Evolutionary conservation across 805 yeast genomes (phyloP).

Genomic region (Candida coquimbonensis): DNA sequence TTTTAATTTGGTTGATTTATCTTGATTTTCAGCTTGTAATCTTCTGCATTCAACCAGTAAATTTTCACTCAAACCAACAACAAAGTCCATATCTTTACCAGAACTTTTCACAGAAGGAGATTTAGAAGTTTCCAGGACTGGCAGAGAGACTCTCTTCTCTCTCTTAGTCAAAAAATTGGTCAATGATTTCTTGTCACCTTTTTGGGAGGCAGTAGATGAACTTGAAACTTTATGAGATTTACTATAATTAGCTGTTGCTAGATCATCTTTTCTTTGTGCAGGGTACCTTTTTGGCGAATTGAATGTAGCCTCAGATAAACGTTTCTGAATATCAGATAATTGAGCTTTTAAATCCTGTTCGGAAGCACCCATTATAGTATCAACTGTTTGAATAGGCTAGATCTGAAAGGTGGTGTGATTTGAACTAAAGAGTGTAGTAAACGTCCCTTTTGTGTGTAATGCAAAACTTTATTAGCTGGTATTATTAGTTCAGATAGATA

Average conservation of each 20-base stretch:
- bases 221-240: slow-evolving; percentile 1
- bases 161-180: slow-evolving; percentile 15
- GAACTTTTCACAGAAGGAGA: slow-evolving; percentile 17
- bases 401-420: background rate
- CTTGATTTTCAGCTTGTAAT: slow-evolving; percentile 55
- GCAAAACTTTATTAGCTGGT: too few relatives aligned
- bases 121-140: slow-evolving; percentile 17
- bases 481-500: too few relatives aligned
- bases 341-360: slow-evolving; percentile 33
- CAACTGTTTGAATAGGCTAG: background rate
- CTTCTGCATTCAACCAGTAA: slow-evolving; percentile 64
- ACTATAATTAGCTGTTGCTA: slow-evolving; percentile 1
- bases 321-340: slow-evolving; percentile 35
- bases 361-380: slow-evolving; percentile 13
- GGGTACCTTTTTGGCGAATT: slow-evolving; percentile 18
- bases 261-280: slow-evolving; percentile 3
- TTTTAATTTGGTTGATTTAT: slow-evolving; percentile 35
- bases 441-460: background rate
- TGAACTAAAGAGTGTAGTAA: background rate
- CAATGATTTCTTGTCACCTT: slow-evolving; percentile 11
- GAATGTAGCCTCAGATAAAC: slow-evolving; percentile 26
- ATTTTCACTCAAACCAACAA: slow-evolving; percentile 69
- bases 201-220: background rate
- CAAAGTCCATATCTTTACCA: slow-evolving; percentile 64
- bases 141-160: slow-evolving; percentile 22